Evolutionary conservation across 495 filamentous ascomycete species (phyloP), one percentile per base, ranked within the genome.

Genomic region (Aspergillus diversus): DNA sequence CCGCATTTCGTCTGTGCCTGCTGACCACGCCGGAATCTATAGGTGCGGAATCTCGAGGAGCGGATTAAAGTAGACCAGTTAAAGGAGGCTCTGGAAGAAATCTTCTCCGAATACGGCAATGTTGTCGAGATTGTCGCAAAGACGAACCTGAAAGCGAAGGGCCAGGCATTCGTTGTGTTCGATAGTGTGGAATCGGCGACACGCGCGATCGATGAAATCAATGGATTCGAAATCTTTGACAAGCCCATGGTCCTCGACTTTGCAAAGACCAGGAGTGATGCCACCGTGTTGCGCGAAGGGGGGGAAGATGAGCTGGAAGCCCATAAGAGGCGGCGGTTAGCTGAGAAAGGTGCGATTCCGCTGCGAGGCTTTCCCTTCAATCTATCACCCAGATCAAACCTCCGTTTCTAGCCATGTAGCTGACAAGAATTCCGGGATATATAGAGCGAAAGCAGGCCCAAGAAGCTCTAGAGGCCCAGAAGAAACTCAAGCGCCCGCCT

Each of bases 131-230:
- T 99, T 61, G 86, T 98, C 58, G 92, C 92, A 43, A 98, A 98
- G 81, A 90, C 83, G 51, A 97, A 94, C 72, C 80, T 98, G 37
- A 92, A 91, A 70, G 90, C 92, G 59, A 97, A 96, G 75, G 95
- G 95, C 49, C 95, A 99, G 77, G 95, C 95, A 6, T 99, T 99
- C 74, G 80, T 99, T 59, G 93, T 99, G 57, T 98, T 92, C 75
- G 93, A 96, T 66, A 86, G 80, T 55, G 79, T 86, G 32, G 88
- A 93, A 48, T 83, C 89, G 0, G 95, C 93, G 7, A 80, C 84
- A 61, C 82, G 86, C 48, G 95, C 95, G 15, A 90, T 97, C 63
- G 89, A 95, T 27, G 92, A 96, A 61, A 81, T 97, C 66, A 90
- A 98, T 69, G 93, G 92, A 15, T 98, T 99, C 77, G 92, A 96